Percentiles rank a stretch among this genome's conserved stretches.
These are phyloP conservation scores for Stephanodiscus triporus DNA, from an alignment of 108 stramenopile genomes.

Conservation along the genomic window DNA sequence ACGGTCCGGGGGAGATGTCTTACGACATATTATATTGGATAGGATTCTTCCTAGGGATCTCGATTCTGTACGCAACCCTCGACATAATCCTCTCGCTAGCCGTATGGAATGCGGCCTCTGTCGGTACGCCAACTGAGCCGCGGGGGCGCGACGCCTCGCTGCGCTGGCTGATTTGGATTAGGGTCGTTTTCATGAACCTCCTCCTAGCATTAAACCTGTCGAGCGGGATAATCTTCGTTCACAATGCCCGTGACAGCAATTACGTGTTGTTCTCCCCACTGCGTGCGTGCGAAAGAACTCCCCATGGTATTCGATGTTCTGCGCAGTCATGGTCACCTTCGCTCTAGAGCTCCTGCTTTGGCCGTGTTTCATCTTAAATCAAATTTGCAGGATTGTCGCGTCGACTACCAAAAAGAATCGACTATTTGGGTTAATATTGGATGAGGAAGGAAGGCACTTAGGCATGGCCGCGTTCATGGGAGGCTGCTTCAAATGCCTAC, in stretches of 20 bases:
- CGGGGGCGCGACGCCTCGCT: conserved; percentile 31
- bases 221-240: not conserved
- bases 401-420: conserved; percentile 3
- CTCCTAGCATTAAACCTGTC: not conserved
- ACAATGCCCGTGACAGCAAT: not conserved
- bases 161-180: not conserved
- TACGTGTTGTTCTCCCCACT: not conserved
- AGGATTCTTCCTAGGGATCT: not conserved
- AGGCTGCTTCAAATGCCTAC: conserved; percentile 22
- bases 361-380: conserved; percentile 18
- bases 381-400: not conserved
- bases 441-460: not conserved
- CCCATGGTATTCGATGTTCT: conserved; percentile 22
- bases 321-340: conserved; percentile 16
- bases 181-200: conserved; percentile 16
- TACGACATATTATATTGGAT: conserved; percentile 3
- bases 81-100: conserved; percentile 22
- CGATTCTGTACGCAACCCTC: not conserved
- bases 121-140: conserved; percentile 37
- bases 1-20: too few relatives aligned
- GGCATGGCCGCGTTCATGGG: conserved; percentile 12
- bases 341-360: conserved; percentile 24
- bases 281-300: not conserved
- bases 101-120: conserved; percentile 25
- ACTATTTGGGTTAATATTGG: not conserved